Conservation (phyloP, 164 flowering plant genomes). For the Vitis cinerea region DNA sequence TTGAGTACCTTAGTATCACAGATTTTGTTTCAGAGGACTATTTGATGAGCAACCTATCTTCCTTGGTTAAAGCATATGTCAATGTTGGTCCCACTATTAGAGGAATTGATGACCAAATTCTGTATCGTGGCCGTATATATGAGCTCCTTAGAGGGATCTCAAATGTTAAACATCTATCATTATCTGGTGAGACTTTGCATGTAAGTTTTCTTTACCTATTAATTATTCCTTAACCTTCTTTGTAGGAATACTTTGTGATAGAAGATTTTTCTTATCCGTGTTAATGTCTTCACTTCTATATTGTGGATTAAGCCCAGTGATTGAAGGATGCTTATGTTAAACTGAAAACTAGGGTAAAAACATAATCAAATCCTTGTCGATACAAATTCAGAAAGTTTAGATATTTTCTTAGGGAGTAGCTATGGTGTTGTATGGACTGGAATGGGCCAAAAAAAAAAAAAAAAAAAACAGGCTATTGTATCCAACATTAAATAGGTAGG, state of each 20-base stretch:
- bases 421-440: neutral
- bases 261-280: neutral
- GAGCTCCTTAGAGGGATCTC: neutral
- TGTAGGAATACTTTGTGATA: too few relatives aligned
- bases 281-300: neutral
- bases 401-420: too few relatives aligned
- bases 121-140: neutral
- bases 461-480: too few relatives aligned
- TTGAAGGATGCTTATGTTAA: too few relatives aligned
- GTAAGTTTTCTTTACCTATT: neutral
- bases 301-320: too few relatives aligned
- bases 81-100: neutral
- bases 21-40: neutral
- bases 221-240: neutral
- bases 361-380: too few relatives aligned
- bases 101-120: neutral
- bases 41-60: neutral
- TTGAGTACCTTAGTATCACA: neutral
- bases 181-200: neutral
- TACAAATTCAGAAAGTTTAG: too few relatives aligned
- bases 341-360: too few relatives aligned
- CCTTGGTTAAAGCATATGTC: neutral
- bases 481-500: too few relatives aligned
- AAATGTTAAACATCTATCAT: neutral
- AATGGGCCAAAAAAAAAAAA: neutral